A percentile compares a stretch with the other conserved stretches of the same genome.
Evolutionary conservation across 306 rosid genomes (phyloP).

Genomic region (Cucurbita pepo): DNA sequence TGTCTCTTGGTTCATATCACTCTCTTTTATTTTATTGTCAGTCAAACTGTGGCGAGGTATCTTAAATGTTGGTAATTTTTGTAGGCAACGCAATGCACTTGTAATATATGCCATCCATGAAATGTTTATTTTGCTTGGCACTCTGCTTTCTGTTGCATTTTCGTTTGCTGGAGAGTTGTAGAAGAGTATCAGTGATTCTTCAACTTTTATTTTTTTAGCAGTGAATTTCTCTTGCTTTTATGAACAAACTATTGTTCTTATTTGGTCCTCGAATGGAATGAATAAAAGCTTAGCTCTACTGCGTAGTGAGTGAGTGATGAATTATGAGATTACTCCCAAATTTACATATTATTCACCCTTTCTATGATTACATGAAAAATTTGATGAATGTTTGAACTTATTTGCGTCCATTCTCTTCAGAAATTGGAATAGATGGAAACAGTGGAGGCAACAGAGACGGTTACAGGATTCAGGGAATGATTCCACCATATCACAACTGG

Average conservation of each 20-base stretch:
- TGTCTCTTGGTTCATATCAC: no score
- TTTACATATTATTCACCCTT: not conserved
- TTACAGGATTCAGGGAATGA: constrained; percentile 24
- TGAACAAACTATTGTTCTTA: not conserved
- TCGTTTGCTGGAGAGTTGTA: no score
- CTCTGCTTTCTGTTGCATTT: not conserved
- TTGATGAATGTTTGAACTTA: not conserved
- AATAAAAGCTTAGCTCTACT: not conserved
- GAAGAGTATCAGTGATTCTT: no score
- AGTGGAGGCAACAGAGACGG: constrained; percentile 37
- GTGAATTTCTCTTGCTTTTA: not conserved
- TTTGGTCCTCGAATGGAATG: not conserved
- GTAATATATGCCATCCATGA: not conserved
- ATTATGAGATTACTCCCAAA: not conserved
- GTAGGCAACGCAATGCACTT: not conserved
- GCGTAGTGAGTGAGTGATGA: not conserved
- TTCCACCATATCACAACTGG: constrained; percentile 10
- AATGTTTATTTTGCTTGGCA: not conserved
- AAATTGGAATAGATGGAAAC: constrained; percentile 82
- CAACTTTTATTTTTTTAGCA: not conserved
- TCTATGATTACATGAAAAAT: not conserved
- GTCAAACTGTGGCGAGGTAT: constrained; percentile 18
- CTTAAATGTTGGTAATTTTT: not conserved
- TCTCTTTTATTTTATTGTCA: not conserved
- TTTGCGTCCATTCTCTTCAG: constrained; percentile 23